phyloP scores from a whole-genome alignment of 805 yeast species.

The Yamadazyma kitorensis region DNA sequence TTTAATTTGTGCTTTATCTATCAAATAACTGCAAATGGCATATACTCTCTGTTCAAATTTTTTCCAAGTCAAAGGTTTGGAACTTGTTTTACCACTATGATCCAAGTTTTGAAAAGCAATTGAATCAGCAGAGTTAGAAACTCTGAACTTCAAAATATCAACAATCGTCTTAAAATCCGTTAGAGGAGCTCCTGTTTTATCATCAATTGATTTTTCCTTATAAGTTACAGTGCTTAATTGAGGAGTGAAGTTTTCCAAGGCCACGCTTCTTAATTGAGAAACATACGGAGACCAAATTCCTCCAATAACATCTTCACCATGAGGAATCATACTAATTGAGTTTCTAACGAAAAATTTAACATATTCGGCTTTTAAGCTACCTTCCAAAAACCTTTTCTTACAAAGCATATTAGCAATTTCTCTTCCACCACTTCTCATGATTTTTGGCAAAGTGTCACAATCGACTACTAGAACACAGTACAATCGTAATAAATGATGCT shows the following conservation, averaged over 20 bases:
- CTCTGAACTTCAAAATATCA: constrained; percentile 78
- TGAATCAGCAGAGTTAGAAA: constrained; percentile 70
- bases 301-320: constrained; percentile 72
- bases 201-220: constrained; percentile 73
- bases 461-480: constrained; percentile 81
- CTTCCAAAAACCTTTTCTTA: constrained; percentile 72
- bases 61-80: constrained; percentile 61
- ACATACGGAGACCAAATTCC: constrained; percentile 83
- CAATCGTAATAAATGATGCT: constrained; percentile 67
- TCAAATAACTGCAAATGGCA: constrained; percentile 68
- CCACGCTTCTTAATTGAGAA: constrained; percentile 59
- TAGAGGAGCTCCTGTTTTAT: constrained; percentile 68
- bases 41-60: constrained; percentile 75
- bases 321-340: constrained; percentile 63
- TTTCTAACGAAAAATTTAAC: constrained; percentile 73
- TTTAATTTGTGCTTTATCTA: constrained; percentile 59
- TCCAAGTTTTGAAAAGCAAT: constrained; percentile 60
- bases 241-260: constrained; percentile 60
- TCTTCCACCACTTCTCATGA: constrained; percentile 77
- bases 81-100: constrained; percentile 29
- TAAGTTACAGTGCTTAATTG: constrained; percentile 84
- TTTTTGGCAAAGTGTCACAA: constrained; percentile 79
- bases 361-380: constrained; percentile 73
- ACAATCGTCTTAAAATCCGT: constrained; percentile 69
- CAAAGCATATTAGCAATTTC: constrained; percentile 92